These are phyloP conservation scores for Ceratobasidium papillatum DNA, from an alignment of 1,284 basidiomycete species.

Conservation along the genomic window DNA sequence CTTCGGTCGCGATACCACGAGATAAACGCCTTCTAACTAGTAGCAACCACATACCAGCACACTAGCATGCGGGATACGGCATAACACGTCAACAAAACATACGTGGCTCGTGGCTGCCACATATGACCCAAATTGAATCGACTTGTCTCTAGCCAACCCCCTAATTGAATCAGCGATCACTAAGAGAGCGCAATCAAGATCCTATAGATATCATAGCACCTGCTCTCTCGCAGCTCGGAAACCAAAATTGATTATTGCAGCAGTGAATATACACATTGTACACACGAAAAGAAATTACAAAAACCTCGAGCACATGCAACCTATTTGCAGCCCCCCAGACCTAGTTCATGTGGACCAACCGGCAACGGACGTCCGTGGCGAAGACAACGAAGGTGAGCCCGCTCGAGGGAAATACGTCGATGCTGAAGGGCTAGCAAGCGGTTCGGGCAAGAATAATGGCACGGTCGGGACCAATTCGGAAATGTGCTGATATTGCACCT, in stretches of 20 bases:
- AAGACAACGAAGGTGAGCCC: conserved; percentile 61
- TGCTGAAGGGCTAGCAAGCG: conserved; percentile 69
- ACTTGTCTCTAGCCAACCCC: no score
- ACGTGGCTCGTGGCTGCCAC: no score
- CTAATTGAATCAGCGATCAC: no score
- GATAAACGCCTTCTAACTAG: no score
- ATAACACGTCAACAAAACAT: no score
- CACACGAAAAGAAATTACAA: conserved; percentile 9
- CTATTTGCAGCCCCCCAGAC: neutral
- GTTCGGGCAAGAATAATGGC: conserved; percentile 69
- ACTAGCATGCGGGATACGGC: no score
- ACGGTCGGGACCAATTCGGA: conserved; percentile 83
- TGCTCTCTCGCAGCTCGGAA: neutral
- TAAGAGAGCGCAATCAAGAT: no score
- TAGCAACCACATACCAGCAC: no score
- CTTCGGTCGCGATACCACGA: no score
- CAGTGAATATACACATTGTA: conserved; percentile 32
- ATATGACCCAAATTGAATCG: no score
- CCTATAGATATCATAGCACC: neutral
- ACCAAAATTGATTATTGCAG: conserved; percentile 24
- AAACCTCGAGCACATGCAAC: neutral
- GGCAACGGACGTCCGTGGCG: conserved; percentile 55
- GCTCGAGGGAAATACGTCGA: conserved; percentile 68
- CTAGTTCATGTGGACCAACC: conserved; percentile 16
- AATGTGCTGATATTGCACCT: conserved; percentile 73